phyloP scores from a whole-genome alignment of 768 basidiomycete species.

The Cystobasidium ongulense region DNA sequence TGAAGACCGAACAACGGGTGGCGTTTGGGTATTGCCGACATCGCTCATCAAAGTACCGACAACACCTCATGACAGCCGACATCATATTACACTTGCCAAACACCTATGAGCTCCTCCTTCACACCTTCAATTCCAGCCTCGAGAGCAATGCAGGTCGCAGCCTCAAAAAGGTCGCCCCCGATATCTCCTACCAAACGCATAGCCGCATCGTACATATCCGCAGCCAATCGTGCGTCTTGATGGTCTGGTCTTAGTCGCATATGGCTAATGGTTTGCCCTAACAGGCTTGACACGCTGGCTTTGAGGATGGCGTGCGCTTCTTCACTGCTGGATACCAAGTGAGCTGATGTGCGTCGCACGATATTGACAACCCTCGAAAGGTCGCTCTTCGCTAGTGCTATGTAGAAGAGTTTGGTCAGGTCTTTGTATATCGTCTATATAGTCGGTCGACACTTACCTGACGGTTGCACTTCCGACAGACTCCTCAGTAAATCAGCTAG shows the following conservation, averaged over 20 bases:
- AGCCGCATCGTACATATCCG: conserved; percentile 11
- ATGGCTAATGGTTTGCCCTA: background rate
- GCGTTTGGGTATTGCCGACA: background rate
- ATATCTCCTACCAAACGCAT: background rate
- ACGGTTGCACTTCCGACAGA: too few relatives aligned
- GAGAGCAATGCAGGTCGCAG: background rate
- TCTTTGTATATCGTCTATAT: background rate
- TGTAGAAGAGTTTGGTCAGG: background rate
- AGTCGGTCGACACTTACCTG: background rate
- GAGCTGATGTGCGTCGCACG: background rate
- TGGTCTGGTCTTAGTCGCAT: background rate
- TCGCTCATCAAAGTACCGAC: too few relatives aligned
- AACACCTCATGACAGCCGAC: too few relatives aligned
- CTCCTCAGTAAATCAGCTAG: background rate
- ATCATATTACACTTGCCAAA: too few relatives aligned
- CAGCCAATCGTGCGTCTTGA: too few relatives aligned
- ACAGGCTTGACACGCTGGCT: background rate
- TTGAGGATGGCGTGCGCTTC: background rate
- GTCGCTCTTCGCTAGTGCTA: background rate
- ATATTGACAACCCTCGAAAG: background rate
- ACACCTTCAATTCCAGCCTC: background rate
- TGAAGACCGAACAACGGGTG: background rate
- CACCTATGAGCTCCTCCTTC: conserved; percentile 10
- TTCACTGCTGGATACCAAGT: background rate
- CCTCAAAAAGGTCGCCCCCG: background rate